Evolutionary conservation across 1,284 basidiomycete species (phyloP), one percentile per base, ranked within the genome.

Genomic region (Papiliotrema terrestris): DNA sequence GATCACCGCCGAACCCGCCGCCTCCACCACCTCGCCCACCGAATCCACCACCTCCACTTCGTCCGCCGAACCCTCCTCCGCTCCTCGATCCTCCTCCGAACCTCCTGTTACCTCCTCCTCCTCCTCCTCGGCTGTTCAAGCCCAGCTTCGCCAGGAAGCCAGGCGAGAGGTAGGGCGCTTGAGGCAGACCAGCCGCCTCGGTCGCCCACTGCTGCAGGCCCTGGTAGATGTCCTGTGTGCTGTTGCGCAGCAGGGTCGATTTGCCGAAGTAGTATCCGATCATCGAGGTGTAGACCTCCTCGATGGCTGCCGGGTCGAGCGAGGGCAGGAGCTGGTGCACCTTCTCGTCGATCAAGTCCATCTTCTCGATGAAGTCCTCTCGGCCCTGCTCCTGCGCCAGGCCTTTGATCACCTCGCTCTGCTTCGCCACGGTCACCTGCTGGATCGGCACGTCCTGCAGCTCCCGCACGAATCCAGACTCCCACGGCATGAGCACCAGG

Each of bases 401-500:
- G 29, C 75, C 78, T 14, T 72, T 63, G 2, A 88, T 71, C 58
- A 87, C 80, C 0, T 75, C 63, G 29, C 76, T 66, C 35, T 90
- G 72, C 32, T 85, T 82, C 22, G 76, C 75, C 25, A 79, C 72
- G 0, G 83, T 78, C 29, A 88, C 66, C 14, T 83, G 78, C 66
- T 87, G 84, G 54, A 96, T 78, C 0, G 91, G 88, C 38, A 96
- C 81, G 43, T 84, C 80, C 11, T 80, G 79, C 42, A 97, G 79
- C 61, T 85, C 79, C 73, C 80, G 81, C 56, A 91, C 76, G 74
- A 89, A 97, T 11, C 82, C 83, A 32, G 80, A 75, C 75, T 98
- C 95, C 81, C 85, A 95, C 13, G 89, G 87, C 11, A 89, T 79
- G 22, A 98, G 80, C 20, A 98, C 82, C 49, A 98, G 76, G 75